phyloP scores from a whole-genome alignment of 176 grass and related monocot species.

The Hyparrhenia diplandra region DNA sequence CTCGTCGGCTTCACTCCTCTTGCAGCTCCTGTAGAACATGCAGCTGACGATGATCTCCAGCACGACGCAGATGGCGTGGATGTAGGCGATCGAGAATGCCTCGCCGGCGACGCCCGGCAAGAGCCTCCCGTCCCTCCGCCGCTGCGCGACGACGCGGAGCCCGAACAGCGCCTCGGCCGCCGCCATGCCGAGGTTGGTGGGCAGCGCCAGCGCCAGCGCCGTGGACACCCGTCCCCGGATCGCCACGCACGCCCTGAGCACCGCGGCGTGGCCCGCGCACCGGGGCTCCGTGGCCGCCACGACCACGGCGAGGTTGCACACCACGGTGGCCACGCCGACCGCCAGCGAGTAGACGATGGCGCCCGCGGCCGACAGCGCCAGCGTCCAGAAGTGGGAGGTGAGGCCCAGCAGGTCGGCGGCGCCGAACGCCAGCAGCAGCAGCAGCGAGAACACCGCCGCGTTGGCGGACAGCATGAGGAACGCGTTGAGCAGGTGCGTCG shows the following conservation, averaged over 20 bases:
- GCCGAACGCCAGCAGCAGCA: conserved; percentile 72
- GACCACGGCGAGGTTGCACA: conserved; percentile 72
- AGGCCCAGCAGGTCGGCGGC: conserved; percentile 41
- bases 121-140: conserved; percentile 24
- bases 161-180: conserved; percentile 71
- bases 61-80: conserved; percentile 68
- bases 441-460: conserved; percentile 72
- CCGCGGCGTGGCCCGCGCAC: conserved; percentile 41
- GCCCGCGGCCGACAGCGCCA: conserved; percentile 57
- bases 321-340: conserved; percentile 55
- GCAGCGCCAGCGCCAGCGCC: conserved; percentile 64
- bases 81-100: conserved; percentile 71
- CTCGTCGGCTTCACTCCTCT: conserved; percentile 35
- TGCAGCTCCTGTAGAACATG: conserved; percentile 62
- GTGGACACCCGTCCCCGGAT: conserved; percentile 40
- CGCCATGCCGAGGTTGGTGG: conserved; percentile 61
- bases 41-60: conserved; percentile 83
- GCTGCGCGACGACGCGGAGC: conserved; percentile 56
- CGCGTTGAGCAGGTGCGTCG: conserved; percentile 56
- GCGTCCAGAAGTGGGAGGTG: conserved; percentile 14
- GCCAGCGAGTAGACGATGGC: conserved; percentile 60
- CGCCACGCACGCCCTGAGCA: conserved; percentile 63
- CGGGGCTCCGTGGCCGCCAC: conserved; percentile 60
- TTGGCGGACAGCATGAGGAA: conserved; percentile 69
- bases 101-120: conserved; percentile 52